Evolutionary conservation across 176 grass and related monocot species (phyloP).

Genomic region (Coix lacrymajobi): DNA sequence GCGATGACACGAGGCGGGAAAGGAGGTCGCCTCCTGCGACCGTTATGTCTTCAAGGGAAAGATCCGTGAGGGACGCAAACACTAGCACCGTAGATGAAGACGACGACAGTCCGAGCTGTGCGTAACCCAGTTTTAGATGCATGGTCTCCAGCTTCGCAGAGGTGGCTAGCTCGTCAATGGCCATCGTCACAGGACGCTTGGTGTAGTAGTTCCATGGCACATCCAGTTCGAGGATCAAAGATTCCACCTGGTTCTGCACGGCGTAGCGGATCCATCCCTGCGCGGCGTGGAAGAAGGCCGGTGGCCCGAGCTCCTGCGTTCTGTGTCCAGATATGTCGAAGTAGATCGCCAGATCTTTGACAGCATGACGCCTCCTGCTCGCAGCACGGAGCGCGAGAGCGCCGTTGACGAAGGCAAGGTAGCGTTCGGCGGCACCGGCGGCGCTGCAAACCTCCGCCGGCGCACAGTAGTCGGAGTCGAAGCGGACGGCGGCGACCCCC

Average conservation of each 20-base stretch:
- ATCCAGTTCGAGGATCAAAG: neutral
- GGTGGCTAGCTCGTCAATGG: neutral
- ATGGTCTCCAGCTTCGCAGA: neutral
- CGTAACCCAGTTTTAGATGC: neutral
- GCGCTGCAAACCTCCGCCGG: neutral
- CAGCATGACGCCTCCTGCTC: too few relatives aligned
- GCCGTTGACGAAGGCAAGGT: neutral
- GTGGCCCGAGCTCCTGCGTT: too few relatives aligned
- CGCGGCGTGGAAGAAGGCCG: neutral
- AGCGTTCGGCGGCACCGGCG: neutral
- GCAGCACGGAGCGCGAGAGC: neutral
- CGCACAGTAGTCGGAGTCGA: neutral
- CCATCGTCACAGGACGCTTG: neutral
- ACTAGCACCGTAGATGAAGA: fast-evolving
- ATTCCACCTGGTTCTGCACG: neutral
- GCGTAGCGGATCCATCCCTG: neutral
- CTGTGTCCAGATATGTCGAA: too few relatives aligned
- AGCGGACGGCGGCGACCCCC: neutral
- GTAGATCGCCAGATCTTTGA: neutral
- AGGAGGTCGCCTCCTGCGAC: neutral
- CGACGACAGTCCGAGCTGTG: neutral
- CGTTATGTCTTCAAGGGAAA: fast-evolving
- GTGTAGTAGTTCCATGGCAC: too few relatives aligned
- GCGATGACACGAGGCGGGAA: neutral
- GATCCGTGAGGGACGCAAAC: neutral